Evolutionary conservation across 768 basidiomycete species (phyloP), one percentile per base, ranked within the genome.

Genomic region (Mycena epipterygia): DNA sequence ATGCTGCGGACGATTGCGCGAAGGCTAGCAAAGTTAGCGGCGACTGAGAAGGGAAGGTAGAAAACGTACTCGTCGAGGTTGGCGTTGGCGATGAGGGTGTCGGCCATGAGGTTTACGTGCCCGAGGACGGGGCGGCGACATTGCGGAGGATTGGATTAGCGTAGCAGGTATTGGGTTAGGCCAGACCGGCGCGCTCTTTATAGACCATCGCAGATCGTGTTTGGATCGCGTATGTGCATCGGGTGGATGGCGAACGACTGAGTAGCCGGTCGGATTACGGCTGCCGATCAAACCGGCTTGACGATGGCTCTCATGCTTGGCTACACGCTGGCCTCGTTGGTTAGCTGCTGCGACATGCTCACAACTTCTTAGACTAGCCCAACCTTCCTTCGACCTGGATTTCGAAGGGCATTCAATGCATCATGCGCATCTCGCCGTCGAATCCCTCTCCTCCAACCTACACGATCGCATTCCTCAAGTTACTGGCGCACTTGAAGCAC

Each of bases 21-120:
- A 12, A 73, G 65, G 32, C 72, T 73, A 16, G 25, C 19, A 29
- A 2, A 23, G 21, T 39, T n/a, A 37, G 33, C 21, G 2, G 9
- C 23, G 35, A 25, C n/a, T n/a, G 37, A 3, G n/a, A 9, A 12
- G 35, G 0, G 33, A 33, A 23, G 9, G 23, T 21, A 13, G 13
- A 23, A 35, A 8, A 70, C 72, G 49, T 30, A 44, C 72, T 73
- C 72, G 42, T 73, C 72, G 12, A 68, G 49, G 41, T 53, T 73
- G 14, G 72, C 72, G 46, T 73, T 73, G 11, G 72, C 72, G 42
- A 73, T 73, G 57, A 73, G 68, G 23, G 72, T 73, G 25, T 73
- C 72, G 5, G 72, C 68, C 72, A 73, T 73, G 27, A 73, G 68
- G 52, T 73, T 73, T 17, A 71, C 70, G 51, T 71, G 70, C 44